Base-by-base conservation (phyloP, 306 rosid species). In the Lathyrus aphaca region DNA sequence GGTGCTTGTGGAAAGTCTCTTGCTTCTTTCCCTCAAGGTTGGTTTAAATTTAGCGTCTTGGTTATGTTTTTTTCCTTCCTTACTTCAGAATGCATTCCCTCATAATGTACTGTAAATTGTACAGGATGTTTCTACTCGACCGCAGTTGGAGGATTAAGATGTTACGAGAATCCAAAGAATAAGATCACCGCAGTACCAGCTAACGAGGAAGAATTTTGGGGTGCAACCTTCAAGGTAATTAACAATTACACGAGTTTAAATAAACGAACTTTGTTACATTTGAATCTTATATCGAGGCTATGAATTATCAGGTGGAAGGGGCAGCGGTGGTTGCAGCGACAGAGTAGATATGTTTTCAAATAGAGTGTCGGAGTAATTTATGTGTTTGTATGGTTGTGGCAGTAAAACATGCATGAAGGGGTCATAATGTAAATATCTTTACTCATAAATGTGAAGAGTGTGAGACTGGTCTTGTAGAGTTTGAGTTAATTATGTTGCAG, bases 1-100 rank as follows among this genome's bases (percentile, higher is more conserved):
- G 92, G 95, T 61, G 80, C 96, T 59, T 95, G 99, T 77, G 99
- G 99, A 86, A 95, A 95, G 88, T 95, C 99, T 13, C 96, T 95
- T 64, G 99, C 99, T 74, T 89, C 99, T 67, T 95, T 95, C 68
- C 99, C 99, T 82, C 91, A 89, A 95, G 99, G 99, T 90, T 64
- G 12, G 85, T 69, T 71, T 64, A 30, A 30, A 4, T 30, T 30
- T 30, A 30, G 35, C 1, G 5, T 30, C 35, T 29, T 29, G 5
- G 4, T 29, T 29, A 5, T 29, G 32, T 29, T 3, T 29, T 5
- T 3, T 29, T 29, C 1, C 6, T 5, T 29, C 5, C 27, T 25
- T 25, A 25, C 1, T 25, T 25, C 27, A 25, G 32, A 29, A 29
- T 29, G 32, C 32, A 4, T 29, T 29, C 32, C 32, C 5, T 30